Conservation (phyloP, 108 stramenopile species). For the Conticribra guillardii region DNA sequence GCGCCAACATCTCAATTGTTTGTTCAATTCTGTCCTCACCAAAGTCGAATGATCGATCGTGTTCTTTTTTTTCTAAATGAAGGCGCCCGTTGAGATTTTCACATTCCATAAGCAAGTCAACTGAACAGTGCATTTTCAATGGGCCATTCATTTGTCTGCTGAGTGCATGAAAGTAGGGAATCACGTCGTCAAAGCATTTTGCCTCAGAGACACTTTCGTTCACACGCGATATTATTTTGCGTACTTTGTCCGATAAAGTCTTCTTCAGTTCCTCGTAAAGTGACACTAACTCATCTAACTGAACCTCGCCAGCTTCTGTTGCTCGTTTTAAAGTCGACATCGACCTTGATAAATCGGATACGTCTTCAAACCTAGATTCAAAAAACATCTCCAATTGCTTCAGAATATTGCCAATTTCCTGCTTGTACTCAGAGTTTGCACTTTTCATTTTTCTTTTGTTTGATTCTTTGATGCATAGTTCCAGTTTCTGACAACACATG, state of each 20-base stretch:
- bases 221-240: constrained; percentile 6
- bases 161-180: constrained; percentile 18
- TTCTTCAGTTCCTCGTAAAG: constrained; percentile 38
- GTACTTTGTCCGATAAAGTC: constrained; percentile 27
- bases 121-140: constrained; percentile 22
- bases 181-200: constrained; percentile 50
- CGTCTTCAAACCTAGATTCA: constrained; percentile 16
- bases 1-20: constrained; percentile 32
- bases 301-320: constrained; percentile 10
- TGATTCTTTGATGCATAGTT: background rate
- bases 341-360: constrained; percentile 28
- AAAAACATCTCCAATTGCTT: constrained; percentile 21
- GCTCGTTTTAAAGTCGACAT: constrained; percentile 43
- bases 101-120: constrained; percentile 23
- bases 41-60: constrained; percentile 34
- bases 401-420: background rate
- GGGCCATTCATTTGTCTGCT: constrained; percentile 32
- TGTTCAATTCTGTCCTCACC: constrained; percentile 13
- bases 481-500: constrained; percentile 6
- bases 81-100: constrained; percentile 16
- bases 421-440: constrained; percentile 1
- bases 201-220: constrained; percentile 14
- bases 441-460: background rate
- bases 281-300: constrained; percentile 18
- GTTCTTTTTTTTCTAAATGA: constrained; percentile 21